Percentiles rank a stretch among this genome's conserved stretches.
Evolutionary conservation across 371 early-diverging fungal genomes (phyloP).

Genomic region (Rhizopus arrhizus): DNA sequence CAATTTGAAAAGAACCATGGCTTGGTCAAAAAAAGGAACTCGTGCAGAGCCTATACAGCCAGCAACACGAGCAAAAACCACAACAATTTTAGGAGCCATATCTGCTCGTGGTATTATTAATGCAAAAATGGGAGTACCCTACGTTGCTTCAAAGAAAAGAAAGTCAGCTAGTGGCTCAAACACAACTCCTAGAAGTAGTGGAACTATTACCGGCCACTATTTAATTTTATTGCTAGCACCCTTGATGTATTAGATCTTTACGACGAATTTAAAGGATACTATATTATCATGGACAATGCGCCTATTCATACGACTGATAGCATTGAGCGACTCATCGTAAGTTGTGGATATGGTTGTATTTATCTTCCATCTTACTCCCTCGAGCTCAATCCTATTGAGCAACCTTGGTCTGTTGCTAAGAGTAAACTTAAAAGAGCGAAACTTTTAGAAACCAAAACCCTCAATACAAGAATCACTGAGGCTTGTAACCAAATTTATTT

Average conservation of each 20-base stretch:
- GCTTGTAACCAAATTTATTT: constrained; percentile 12
- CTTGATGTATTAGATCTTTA: constrained; percentile 11
- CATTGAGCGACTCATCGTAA: constrained; percentile 8
- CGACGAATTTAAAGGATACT: constrained; percentile 3
- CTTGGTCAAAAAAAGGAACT: neutral
- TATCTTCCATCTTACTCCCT: constrained; percentile 25
- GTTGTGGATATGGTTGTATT: constrained; percentile 8
- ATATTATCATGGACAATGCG: constrained; percentile 14
- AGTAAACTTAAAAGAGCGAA: constrained; percentile 14
- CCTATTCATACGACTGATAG: constrained; percentile 6
- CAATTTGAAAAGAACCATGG: constrained; percentile 9
- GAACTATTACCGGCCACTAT: constrained; percentile 18
- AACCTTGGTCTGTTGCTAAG: constrained; percentile 22
- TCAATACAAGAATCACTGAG: constrained; percentile 7
- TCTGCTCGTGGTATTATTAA: constrained; percentile 9
- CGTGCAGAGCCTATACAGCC: neutral
- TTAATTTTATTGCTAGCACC: constrained; percentile 8
- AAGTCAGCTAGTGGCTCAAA: neutral
- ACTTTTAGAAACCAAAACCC: constrained; percentile 14
- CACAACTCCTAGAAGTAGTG: constrained; percentile 9
- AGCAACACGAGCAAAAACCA: constrained; percentile 3
- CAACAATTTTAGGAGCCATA: constrained; percentile 10
- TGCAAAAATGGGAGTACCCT: neutral
- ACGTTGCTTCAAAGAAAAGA: neutral
- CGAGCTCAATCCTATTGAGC: constrained; percentile 28